Conservation (phyloP, 805 yeast species). For the Vanderwaltozyma verrucispora region DNA sequence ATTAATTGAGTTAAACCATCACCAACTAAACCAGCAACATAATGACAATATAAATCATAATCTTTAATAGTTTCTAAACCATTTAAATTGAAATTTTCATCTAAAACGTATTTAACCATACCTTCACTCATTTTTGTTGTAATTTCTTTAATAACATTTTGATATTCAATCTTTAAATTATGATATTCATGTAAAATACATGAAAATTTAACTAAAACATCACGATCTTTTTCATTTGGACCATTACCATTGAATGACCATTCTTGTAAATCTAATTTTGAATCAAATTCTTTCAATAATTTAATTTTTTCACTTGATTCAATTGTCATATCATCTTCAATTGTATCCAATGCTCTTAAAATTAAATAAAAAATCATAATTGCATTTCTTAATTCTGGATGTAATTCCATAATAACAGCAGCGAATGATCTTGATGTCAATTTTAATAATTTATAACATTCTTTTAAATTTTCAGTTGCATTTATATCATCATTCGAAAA, state of each 20-base stretch:
- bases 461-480: slow-evolving; percentile 28
- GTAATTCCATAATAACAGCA: slow-evolving; percentile 85
- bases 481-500: background rate
- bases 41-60: slow-evolving; percentile 87
- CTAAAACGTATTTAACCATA: slow-evolving; percentile 86
- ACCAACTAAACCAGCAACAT: slow-evolving; percentile 97
- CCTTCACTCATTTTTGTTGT: slow-evolving; percentile 91
- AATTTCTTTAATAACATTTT: slow-evolving; percentile 67
- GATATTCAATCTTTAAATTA: slow-evolving; percentile 63
- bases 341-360: slow-evolving; percentile 85
- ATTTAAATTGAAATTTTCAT: slow-evolving; percentile 65
- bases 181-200: slow-evolving; percentile 61
- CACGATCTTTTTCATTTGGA: slow-evolving; percentile 72
- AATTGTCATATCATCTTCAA: slow-evolving; percentile 93
- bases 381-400: slow-evolving; percentile 78
- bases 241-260: slow-evolving; percentile 78
- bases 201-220: slow-evolving; percentile 71
- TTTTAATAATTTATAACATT: slow-evolving; percentile 59
- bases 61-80: slow-evolving; percentile 76
- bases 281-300: slow-evolving; percentile 56
- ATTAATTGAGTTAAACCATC: slow-evolving; percentile 85
- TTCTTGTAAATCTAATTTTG: slow-evolving; percentile 49
- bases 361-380: slow-evolving; percentile 77
- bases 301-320: slow-evolving; percentile 65
- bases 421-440: slow-evolving; percentile 84